Conservation (phyloP, 331 rosid genomes). For the Cydonia oblonga region DNA sequence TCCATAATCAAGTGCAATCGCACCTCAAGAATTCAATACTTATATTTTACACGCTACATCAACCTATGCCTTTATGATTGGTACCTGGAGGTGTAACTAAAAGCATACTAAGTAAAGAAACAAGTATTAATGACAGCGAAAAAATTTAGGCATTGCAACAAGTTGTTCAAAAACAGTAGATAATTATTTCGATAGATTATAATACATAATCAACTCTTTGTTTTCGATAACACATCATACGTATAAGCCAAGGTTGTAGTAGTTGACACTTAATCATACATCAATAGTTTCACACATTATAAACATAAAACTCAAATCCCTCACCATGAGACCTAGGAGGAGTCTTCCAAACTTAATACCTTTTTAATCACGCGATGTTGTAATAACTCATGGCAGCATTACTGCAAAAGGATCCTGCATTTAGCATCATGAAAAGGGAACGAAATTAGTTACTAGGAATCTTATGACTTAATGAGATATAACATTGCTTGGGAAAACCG, state of each 20-base stretch:
- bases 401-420: slow-evolving; percentile 28
- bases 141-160: neutral
- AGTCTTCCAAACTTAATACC: slow-evolving; percentile 6
- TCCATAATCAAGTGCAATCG: neutral
- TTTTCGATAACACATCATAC: neutral
- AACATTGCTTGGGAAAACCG: neutral
- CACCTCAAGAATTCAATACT: neutral
- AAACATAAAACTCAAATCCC: slow-evolving; percentile 13
- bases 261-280: slow-evolving; percentile 7
- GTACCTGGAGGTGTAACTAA: neutral
- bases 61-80: neutral
- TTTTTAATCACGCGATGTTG: slow-evolving; percentile 3
- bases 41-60: neutral
- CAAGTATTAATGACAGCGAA: neutral
- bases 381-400: neutral
- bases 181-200: neutral
- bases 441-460: neutral
- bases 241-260: neutral
- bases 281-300: neutral
- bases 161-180: neutral
- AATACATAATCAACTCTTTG: neutral
- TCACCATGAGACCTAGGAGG: slow-evolving; percentile 6
- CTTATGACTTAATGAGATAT: neutral
- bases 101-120: neutral
- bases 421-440: slow-evolving; percentile 8